These are phyloP conservation scores for Trichoderma sp. DNA, from an alignment of 2,329 filamentous ascomycete genomes.

Conservation along the genomic window DNA sequence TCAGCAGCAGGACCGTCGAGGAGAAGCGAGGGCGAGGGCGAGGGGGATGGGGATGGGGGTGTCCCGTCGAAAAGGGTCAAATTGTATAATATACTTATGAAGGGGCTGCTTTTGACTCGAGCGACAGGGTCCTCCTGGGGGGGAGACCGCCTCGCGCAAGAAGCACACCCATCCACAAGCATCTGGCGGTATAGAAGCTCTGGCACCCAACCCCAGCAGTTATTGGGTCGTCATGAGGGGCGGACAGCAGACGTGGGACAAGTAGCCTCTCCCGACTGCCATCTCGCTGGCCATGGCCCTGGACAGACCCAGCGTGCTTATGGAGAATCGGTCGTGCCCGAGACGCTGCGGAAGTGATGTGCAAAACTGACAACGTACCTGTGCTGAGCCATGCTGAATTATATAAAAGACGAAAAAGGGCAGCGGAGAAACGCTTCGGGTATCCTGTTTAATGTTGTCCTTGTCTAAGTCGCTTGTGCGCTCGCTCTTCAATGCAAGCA, in stretches of 20 bases:
- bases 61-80: slow-evolving; percentile 20
- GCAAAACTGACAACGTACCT: slow-evolving; percentile 32
- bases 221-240: slow-evolving; percentile 19
- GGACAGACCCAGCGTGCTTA: slow-evolving; percentile 22
- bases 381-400: slow-evolving; percentile 42
- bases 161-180: slow-evolving; percentile 26
- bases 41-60: background rate
- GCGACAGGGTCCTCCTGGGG: slow-evolving; percentile 22
- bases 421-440: slow-evolving; percentile 20
- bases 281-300: slow-evolving; percentile 18
- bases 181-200: slow-evolving; percentile 18
- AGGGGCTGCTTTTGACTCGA: slow-evolving; percentile 24
- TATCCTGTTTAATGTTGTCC: slow-evolving; percentile 24
- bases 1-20: slow-evolving; percentile 3
- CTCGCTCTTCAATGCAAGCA: slow-evolving; percentile 6
- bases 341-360: slow-evolving; percentile 17
- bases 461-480: slow-evolving; percentile 18
- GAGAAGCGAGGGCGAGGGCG: background rate
- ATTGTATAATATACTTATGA: slow-evolving; percentile 26
- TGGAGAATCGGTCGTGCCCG: slow-evolving; percentile 11
- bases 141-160: slow-evolving; percentile 21
- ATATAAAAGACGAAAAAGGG: slow-evolving; percentile 9
- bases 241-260: background rate
- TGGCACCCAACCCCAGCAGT: slow-evolving; percentile 13
- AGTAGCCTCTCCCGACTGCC: slow-evolving; percentile 11